These are phyloP conservation scores for Capsicum pubescens DNA, from an alignment of 257 asterid species.

Conservation along the genomic window DNA sequence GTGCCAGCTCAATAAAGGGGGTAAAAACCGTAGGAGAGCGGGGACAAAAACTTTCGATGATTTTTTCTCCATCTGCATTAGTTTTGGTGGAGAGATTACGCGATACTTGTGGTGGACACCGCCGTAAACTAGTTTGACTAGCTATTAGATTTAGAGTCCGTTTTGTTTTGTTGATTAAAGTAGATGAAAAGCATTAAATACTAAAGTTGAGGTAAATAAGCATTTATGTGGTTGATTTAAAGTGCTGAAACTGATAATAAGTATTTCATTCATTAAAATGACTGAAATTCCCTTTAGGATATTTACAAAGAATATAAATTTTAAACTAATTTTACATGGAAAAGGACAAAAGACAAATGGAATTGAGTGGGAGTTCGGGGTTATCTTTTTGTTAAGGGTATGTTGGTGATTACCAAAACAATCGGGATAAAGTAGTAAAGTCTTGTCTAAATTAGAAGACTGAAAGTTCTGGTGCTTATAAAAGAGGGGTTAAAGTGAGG, in stretches of 20 bases:
- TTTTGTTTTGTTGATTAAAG: not conserved
- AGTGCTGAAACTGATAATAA: not conserved
- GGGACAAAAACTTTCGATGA: not conserved
- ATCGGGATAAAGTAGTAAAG: not conserved
- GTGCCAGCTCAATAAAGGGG: not conserved
- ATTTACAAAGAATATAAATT: not conserved
- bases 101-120: not conserved
- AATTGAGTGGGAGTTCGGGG: not conserved
- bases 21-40: not conserved
- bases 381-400: not conserved
- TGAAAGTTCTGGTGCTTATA: not conserved
- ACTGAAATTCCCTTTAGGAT: not conserved
- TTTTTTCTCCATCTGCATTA: not conserved
- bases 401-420: not conserved
- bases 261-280: not conserved
- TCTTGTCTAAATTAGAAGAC: not conserved
- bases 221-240: not conserved
- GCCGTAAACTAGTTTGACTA: not conserved
- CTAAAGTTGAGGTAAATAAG: not conserved
- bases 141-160: not conserved
- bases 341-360: not conserved
- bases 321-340: conserved; percentile 9
- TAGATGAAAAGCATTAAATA: not conserved
- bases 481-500: not conserved
- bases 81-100: not conserved